Conservation (phyloP, 768 basidiomycete species). For the Rhizopogon sp. region DNA sequence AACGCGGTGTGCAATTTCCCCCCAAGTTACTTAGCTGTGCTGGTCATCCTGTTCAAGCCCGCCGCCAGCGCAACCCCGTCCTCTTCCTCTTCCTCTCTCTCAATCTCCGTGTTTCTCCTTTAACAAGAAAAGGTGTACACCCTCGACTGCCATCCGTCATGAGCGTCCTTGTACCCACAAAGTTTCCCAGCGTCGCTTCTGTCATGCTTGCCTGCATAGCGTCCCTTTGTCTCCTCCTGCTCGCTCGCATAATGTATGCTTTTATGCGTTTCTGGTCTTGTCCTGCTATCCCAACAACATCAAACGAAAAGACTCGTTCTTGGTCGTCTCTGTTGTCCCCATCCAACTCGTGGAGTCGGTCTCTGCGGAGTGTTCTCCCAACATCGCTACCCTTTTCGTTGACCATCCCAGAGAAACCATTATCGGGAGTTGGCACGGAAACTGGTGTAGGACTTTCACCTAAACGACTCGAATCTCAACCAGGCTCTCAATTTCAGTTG, state of each 20-base stretch:
- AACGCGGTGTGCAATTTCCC: not conserved
- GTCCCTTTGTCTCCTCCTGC: constrained; percentile 22
- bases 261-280: constrained; percentile 24
- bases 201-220: constrained; percentile 27
- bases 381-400: constrained; percentile 23
- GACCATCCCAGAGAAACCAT: constrained; percentile 15
- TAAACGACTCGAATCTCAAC: constrained; percentile 7
- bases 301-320: constrained; percentile 11
- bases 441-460: constrained; percentile 3
- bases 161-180: constrained; percentile 27
- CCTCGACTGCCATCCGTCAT: constrained; percentile 8
- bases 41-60: constrained; percentile 10
- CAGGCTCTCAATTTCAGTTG: constrained; percentile 23
- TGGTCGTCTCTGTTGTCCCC: not conserved
- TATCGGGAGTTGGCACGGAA: constrained; percentile 5
- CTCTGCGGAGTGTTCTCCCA: constrained; percentile 21
- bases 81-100: not conserved
- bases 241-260: constrained; percentile 25
- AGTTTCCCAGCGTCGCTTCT: constrained; percentile 23
- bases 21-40: constrained; percentile 9
- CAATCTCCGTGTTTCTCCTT: constrained; percentile 18
- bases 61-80: constrained; percentile 7
- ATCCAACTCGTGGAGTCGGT: constrained; percentile 10
- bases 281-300: constrained; percentile 9
- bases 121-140: constrained; percentile 13